These are phyloP conservation scores for Gamsiella multidivaricata DNA, from an alignment of 192 early-diverging fungal species.

Conservation along the genomic window DNA sequence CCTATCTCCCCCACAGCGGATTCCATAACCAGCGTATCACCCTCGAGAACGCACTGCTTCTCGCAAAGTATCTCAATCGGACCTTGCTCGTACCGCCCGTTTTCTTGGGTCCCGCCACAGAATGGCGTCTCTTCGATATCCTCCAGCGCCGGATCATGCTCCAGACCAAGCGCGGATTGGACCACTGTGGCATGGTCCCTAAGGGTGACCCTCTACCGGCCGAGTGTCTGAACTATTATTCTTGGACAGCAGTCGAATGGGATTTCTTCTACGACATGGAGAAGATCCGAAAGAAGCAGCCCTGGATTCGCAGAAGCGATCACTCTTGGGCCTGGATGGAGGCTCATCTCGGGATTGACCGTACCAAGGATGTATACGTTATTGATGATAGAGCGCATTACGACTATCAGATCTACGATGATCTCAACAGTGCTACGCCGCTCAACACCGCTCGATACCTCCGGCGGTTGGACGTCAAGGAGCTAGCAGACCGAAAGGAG, in stretches of 20 bases:
- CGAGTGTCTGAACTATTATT: conserved; percentile 67
- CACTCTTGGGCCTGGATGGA: conserved; percentile 64
- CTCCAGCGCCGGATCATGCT: conserved; percentile 61
- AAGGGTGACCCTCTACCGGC: conserved; percentile 55
- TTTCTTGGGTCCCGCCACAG: conserved; percentile 63
- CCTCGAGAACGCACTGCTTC: conserved; percentile 65
- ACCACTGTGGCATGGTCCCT: conserved; percentile 57
- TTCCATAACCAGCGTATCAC: conserved; percentile 68
- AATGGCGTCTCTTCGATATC: conserved; percentile 61
- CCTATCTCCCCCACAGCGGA: conserved; percentile 66
- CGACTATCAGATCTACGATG: conserved; percentile 68
- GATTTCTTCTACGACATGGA: conserved; percentile 65
- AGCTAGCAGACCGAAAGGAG: conserved; percentile 38
- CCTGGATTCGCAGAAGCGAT: conserved; percentile 56
- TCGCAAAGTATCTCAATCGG: conserved; percentile 65
- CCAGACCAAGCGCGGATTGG: conserved; percentile 64
- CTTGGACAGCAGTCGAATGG: conserved; percentile 68
- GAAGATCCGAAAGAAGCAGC: conserved; percentile 45
- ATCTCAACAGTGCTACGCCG: conserved; percentile 46
- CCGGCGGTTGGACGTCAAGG: conserved; percentile 46
- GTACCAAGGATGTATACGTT: conserved; percentile 56
- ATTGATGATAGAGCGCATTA: conserved; percentile 60
- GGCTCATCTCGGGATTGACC: conserved; percentile 50
- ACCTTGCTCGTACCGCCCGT: conserved; percentile 63
- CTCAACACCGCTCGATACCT: conserved; percentile 49